phyloP scores from a whole-genome alignment of 208 protist genomes.

The Perkinsela sp. region DNA sequence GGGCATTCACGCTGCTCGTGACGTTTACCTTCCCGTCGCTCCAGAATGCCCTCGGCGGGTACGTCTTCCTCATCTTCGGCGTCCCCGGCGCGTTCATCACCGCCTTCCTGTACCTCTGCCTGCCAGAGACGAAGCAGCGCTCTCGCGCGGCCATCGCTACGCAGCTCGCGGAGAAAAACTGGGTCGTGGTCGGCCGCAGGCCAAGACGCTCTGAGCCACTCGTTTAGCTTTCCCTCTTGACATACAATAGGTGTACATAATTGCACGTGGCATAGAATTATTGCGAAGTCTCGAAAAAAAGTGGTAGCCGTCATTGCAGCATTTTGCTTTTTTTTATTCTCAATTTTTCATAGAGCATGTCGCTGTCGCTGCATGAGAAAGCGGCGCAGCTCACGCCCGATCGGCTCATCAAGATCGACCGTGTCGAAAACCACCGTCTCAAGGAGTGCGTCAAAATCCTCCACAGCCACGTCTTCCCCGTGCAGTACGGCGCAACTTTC shows the following conservation, averaged over 20 bases:
- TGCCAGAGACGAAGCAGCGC: not conserved
- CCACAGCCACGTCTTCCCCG: not conserved
- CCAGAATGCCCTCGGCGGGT: conserved; percentile 8
- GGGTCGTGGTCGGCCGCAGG: not conserved
- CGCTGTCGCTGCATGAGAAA: not conserved
- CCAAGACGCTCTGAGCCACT: too few species aligned
- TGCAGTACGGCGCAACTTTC: not conserved
- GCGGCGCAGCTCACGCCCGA: not conserved
- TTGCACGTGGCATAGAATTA: too few species aligned
- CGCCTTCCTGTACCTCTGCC: conserved; percentile 1
- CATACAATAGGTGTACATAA: too few species aligned
- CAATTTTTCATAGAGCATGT: not conserved
- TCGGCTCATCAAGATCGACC: not conserved
- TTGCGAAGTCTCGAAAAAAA: too few species aligned
- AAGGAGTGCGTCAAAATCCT: not conserved
- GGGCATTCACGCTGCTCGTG: conserved; percentile 56
- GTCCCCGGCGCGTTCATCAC: not conserved
- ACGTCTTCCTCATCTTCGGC: conserved; percentile 1
- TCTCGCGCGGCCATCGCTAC: not conserved
- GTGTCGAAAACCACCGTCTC: not conserved
- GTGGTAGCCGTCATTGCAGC: too few species aligned
- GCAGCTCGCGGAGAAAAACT: not conserved
- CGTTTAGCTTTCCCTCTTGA: too few species aligned
- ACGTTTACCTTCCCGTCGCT: conserved; percentile 51
- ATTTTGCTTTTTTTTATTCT: not conserved